phyloP scores from a whole-genome alignment of 305 asterid species.

The Fraxinus angustifolia region DNA sequence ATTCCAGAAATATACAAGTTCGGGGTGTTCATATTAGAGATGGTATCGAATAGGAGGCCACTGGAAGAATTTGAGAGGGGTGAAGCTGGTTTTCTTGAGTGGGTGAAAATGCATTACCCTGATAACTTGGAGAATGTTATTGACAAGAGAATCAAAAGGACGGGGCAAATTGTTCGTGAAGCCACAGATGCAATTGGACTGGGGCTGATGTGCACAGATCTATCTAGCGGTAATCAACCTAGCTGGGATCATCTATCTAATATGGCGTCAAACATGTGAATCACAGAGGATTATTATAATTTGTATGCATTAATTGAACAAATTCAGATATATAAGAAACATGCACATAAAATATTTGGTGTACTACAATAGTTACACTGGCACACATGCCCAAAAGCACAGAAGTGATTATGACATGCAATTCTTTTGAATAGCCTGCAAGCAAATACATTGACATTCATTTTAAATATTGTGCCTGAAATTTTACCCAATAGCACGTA shows the following conservation, averaged over 20 bases:
- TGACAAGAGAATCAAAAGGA: conserved; percentile 46
- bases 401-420: neutral
- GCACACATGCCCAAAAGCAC: neutral
- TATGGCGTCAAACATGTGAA: conserved; percentile 24
- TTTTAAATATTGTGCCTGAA: neutral
- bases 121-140: conserved; percentile 37
- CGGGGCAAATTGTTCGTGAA: conserved; percentile 18
- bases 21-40: conserved; percentile 48
- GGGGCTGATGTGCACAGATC: conserved; percentile 46
- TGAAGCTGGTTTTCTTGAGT: conserved; percentile 38
- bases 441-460: neutral
- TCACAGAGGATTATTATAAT: neutral
- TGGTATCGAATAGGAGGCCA: conserved; percentile 34
- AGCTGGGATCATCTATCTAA: conserved; percentile 39
- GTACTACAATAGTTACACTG: neutral
- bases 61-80: conserved; percentile 28
- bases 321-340: neutral
- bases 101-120: conserved; percentile 38
- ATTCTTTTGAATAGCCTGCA: neutral
- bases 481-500: neutral
- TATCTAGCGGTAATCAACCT: conserved; percentile 31
- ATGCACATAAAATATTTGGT: neutral
- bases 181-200: conserved; percentile 32
- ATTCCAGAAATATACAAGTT: conserved; percentile 36
- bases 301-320: neutral